A percentile compares a stretch with the other conserved stretches of the same genome.
phyloP scores from a whole-genome alignment of 2,329 filamentous ascomycete species.

The Neopestalotiopsis sp. region DNA sequence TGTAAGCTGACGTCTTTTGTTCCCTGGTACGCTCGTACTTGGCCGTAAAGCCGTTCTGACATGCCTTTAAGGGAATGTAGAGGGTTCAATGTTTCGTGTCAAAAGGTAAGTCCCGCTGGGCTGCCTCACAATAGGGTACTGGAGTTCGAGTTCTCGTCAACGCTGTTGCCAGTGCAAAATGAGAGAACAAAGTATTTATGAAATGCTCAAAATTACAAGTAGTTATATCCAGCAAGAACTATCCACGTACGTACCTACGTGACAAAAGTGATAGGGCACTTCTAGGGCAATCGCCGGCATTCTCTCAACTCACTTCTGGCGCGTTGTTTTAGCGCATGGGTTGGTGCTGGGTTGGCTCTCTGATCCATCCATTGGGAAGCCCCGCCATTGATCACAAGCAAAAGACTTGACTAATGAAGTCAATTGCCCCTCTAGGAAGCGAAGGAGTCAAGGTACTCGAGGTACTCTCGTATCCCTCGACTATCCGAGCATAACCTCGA shows the following conservation, averaged over 20 bases:
- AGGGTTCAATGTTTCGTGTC: not conserved
- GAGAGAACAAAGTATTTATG: not conserved
- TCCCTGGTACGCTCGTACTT: not conserved
- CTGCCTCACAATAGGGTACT: not conserved
- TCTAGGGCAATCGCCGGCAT: not conserved
- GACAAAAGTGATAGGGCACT: not conserved
- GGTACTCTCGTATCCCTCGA: constrained; percentile 4
- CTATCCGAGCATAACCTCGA: constrained; percentile 4
- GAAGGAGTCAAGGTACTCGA: not conserved
- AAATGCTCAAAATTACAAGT: not conserved
- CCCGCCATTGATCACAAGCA: constrained; percentile 14
- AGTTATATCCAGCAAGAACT: no score
- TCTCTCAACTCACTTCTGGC: not conserved
- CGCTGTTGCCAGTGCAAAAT: not conserved
- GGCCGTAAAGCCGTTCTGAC: not conserved
- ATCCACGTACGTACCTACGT: no score
- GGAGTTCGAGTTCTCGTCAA: not conserved
- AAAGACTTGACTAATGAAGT: constrained; percentile 10
- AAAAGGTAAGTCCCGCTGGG: not conserved
- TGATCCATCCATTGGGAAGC: not conserved
- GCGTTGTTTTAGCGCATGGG: not conserved
- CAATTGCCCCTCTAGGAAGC: constrained; percentile 16
- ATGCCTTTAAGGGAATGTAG: constrained; percentile 12
- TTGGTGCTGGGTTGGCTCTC: not conserved
- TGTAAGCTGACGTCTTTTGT: not conserved